These are phyloP conservation scores for Backusella sp. DNA, from an alignment of 192 early-diverging fungal species.

Conservation along the genomic window DNA sequence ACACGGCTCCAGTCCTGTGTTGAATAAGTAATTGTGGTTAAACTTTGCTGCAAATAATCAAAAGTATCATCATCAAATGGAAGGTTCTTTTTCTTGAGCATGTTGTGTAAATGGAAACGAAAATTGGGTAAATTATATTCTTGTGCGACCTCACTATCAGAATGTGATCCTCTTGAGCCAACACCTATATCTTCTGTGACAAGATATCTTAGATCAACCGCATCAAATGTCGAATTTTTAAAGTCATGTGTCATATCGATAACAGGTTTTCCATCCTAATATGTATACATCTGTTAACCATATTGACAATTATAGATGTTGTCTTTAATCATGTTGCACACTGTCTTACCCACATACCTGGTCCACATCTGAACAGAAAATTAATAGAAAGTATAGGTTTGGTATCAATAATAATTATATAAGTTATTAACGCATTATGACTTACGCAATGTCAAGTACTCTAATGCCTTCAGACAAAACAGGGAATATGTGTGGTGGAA, in stretches of 20 bases:
- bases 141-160: neutral
- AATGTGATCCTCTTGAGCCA: neutral
- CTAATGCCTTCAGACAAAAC: slow-evolving; percentile 13
- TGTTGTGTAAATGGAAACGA: slow-evolving; percentile 10
- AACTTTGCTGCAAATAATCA: slow-evolving; percentile 19
- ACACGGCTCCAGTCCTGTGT: neutral
- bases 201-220: slow-evolving; percentile 12
- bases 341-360: slow-evolving; percentile 24
- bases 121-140: neutral
- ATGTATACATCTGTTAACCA: neutral
- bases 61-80: slow-evolving; percentile 16
- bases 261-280: slow-evolving; percentile 15
- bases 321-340: neutral
- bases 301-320: neutral
- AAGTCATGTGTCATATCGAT: slow-evolving; percentile 29
- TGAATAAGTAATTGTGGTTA: neutral
- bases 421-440: neutral
- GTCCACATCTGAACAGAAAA: slow-evolving; percentile 18
- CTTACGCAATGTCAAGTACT: slow-evolving; percentile 28
- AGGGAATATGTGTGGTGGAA: slow-evolving; percentile 13
- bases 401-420: neutral
- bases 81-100: neutral
- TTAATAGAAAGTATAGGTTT: neutral
- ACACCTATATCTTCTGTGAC: neutral
- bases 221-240: slow-evolving; percentile 1